Base-by-base conservation (phyloP, 331 rosid species). In the Quercus phellos region DNA sequence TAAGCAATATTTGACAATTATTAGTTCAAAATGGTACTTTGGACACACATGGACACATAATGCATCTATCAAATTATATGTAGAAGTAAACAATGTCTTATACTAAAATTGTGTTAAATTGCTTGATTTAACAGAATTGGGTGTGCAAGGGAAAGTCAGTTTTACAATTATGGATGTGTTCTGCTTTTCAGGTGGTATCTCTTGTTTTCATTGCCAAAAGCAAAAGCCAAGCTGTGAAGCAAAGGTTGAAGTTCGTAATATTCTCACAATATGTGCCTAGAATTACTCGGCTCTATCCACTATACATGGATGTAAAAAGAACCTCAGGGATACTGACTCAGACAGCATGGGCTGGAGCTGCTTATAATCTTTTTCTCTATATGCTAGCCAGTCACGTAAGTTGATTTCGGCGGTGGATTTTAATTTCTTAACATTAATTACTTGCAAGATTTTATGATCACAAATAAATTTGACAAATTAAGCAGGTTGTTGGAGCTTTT, bases 321-420 rank as follows among this genome's bases (percentile, higher is more conserved):
- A 87, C 90, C 70, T 87, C 88, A 55, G 99, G 99, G 79, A 89
- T 88, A 81, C 84, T 95, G 58, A 91, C 98, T 43, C 96, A 93
- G 83, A 95, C 92, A 14, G 93, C 96, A 7, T 95, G 96, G 97
- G 90, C 90, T 75, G 93, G 94, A 75, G 98, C 99, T 83, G 98
- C 88, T 34, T 88, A 75, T 78, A 95, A 95, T 90, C 96, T 95
- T 70, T 80, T 86, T 53, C 90, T 93, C 63, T 95, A 90, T 29
- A 84, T 95, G 97, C 92, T 91, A 18, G 98, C 91, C 69, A 85
- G 98, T 82, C 99, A 95, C 54, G 99, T 93, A 84, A 88, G 98
- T 54, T 71, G 30, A 30, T 53, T 27, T 27, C 14, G 24, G 46
- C 3, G 46, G 46, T 38, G 46, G 12, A 8, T 38, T 38, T 38